Evolutionary conservation across 305 asterid genomes (phyloP), one percentile per base, ranked within the genome.

Genomic region (Fraxinus baroniana): DNA sequence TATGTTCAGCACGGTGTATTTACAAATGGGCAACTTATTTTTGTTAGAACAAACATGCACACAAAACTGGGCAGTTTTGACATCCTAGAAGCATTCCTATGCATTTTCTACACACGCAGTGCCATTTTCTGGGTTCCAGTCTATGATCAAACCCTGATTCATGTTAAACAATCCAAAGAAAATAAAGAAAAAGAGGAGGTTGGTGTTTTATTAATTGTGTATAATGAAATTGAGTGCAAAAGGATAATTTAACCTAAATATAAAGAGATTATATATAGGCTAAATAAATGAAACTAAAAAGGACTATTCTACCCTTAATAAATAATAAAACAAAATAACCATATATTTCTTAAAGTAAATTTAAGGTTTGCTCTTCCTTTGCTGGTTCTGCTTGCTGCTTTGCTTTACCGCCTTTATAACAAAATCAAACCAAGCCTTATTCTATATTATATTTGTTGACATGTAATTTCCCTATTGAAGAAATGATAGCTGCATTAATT

Each of bases 41-140:
- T 91, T 93, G 36, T 66, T 92, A 72, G 94, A 18, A 70, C 85
- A 2, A 87, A 90, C 70, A 90, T 94, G 97, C 77, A 93, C 24
- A 84, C 95, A 1, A 83, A 30, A 1, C 15, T 93, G 3, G 97
- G 97, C 0, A 87, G 85, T 49, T 86, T 94, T 76, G 26, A 89
- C 70, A 93, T 94, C 82, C 98, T 97, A 4, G 91, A 89, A 26
- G 98, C 98, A 4, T 90, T 97, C 1, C 91, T 93, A 2, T 68
- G 91, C 84, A 90, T 94, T n/a, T 94, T 94, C 15, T 97, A 93
- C 91, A 89, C 97, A 2, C 90, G 90, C 13, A 94, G 97, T 22
- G 95, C 92, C 41, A 86, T 93, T 3, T 89, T 94, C 84, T 94
- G 97, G 97, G 97, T 93, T 9, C 98, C 98, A 0, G 60, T 94